Conservation (phyloP, 225 moss, liverwort and hornwort species). For the Anthoceros angustus region DNA sequence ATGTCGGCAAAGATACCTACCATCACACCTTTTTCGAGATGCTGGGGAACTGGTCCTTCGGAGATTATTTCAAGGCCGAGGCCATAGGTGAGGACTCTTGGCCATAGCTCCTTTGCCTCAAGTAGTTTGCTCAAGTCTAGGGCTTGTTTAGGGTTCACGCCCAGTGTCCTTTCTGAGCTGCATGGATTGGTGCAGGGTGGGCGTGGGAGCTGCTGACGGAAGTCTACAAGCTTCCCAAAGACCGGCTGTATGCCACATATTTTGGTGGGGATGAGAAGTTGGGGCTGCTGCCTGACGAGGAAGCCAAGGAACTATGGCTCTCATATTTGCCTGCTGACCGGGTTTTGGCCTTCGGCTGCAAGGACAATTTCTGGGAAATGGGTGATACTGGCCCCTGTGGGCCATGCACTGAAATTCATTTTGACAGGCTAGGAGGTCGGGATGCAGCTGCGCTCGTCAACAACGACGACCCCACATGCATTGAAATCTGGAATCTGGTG, state of each 20-base stretch:
- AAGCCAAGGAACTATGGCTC: constrained; percentile 14
- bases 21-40: constrained; percentile 56
- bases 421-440: constrained; percentile 44
- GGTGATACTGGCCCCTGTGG: constrained; percentile 49
- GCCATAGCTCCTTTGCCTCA: not conserved
- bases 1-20: constrained; percentile 48
- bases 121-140: not conserved
- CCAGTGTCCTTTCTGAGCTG: not conserved
- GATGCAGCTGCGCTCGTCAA: constrained; percentile 39
- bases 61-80: constrained; percentile 51
- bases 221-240: constrained; percentile 39
- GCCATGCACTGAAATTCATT: constrained; percentile 49
- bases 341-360: constrained; percentile 1
- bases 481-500: constrained; percentile 51
- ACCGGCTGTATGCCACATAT: constrained; percentile 48
- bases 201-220: constrained; percentile 51
- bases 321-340: constrained; percentile 5
- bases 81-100: constrained; percentile 15
- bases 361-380: constrained; percentile 66
- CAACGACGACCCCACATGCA: constrained; percentile 40
- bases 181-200: constrained; percentile 12
- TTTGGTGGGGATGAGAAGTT: constrained; percentile 41
- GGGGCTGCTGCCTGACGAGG: constrained; percentile 25
- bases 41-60: constrained; percentile 54
- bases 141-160: not conserved